Conservation (phyloP, 768 basidiomycete genomes). For the Cubamyces sp. region DNA sequence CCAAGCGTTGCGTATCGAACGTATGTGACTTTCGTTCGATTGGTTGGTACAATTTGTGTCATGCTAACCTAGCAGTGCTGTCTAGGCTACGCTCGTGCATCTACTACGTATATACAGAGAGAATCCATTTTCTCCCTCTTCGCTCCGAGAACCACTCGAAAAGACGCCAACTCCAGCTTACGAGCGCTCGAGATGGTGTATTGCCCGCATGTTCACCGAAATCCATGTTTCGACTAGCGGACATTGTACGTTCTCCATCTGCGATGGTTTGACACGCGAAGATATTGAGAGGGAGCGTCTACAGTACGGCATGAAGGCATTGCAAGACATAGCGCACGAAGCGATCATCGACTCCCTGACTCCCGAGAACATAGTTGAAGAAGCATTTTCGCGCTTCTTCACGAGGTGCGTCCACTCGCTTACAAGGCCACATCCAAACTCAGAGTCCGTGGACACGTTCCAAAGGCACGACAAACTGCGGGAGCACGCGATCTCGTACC, state of each 20-base stretch:
- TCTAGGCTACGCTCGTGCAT: slow-evolving; percentile 43
- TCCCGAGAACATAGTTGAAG: slow-evolving; percentile 28
- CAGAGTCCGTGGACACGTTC: background rate
- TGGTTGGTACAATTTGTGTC: background rate
- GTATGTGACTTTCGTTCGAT: slow-evolving; percentile 6
- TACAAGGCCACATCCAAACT: too few species aligned
- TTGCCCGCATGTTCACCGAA: slow-evolving; percentile 17
- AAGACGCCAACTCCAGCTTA: background rate
- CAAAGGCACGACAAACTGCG: slow-evolving; percentile 6
- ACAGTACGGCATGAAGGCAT: slow-evolving; percentile 24
- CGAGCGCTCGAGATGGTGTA: background rate
- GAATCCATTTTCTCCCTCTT: slow-evolving; percentile 38
- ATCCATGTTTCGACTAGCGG: slow-evolving; percentile 29
- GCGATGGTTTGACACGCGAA: background rate
- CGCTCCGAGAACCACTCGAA: slow-evolving; percentile 26
- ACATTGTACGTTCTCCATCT: slow-evolving; percentile 15
- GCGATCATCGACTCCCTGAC: slow-evolving; percentile 16
- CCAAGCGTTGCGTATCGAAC: slow-evolving; percentile 27
- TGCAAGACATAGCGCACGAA: slow-evolving; percentile 22
- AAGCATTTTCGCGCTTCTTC: slow-evolving; percentile 33
- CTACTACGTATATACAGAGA: slow-evolving; percentile 43
- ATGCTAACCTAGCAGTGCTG: slow-evolving; percentile 5
- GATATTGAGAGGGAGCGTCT: background rate
- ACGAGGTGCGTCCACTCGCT: slow-evolving; percentile 22
- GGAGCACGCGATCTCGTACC: slow-evolving; percentile 13